Base-by-base conservation (phyloP, 1,284 basidiomycete species). In the Cystobasidium pallidum region DNA sequence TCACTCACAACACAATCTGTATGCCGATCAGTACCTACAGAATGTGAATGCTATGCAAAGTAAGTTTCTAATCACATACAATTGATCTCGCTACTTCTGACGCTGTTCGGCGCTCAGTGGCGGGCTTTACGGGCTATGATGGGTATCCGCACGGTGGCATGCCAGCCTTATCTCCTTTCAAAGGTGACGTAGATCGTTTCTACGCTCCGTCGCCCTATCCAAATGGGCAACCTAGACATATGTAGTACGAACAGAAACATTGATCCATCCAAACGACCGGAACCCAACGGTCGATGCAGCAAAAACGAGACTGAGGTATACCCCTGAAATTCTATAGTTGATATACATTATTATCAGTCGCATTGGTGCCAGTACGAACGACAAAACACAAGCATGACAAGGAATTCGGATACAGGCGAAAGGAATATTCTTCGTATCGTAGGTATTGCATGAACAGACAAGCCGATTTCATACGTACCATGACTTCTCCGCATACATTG, bases 21-120 rank as follows among this genome's bases (percentile, higher is more conserved):
- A 70, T 52, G 24, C 67, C 34, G 67, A 70, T 58, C 67, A 70
- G 26, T 70, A 70, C 26, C 39, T 70, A 30, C 67, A 70, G 26
- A 62, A 70, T 17, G 45, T 70, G 19, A 36, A 41, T 47, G 67
- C 67, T 19, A 34, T 70, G 32, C 67, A 70, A 39, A 62, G 67
- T 70, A 26, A 62, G 67, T 62, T 2, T 19, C 10, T 26, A 10
- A 2, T 41, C 8, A 24, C 30, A 13, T 43, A n/a, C 3, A 17
- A 15, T 28, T 21, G 21, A 26, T 39, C 13, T n/a, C 21, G 51
- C 54, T 24, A 36, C 55, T 61, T 54, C 57, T 57, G 13, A 26
- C 15, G 6, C 15, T 19, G 1, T 32, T 19, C 30, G 26, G 21
- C 11, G 15, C 21, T 15, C 47, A 70, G 67, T 70, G 67, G 57